Evolutionary conservation across 441 rosid genomes (phyloP), one percentile per base, ranked within the genome.

Genomic region (Aleurites moluccanus): DNA sequence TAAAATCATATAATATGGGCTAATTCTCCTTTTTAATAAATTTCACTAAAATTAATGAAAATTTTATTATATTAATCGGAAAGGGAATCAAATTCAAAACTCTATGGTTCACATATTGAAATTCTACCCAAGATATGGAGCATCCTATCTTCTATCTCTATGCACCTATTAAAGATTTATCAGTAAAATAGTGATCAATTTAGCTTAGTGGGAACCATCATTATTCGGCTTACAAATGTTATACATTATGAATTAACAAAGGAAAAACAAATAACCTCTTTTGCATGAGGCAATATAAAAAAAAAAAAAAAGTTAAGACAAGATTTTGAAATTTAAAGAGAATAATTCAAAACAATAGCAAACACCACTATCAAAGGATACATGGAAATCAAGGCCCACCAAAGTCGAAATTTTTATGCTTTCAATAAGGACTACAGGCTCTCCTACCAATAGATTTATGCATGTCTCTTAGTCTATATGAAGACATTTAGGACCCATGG

Each of bases 301-400:
- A 6, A 50, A 13, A 20, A 10, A 53, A 28, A n/a, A 23, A 21
- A 9, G 11, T n/a, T 30, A 0, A 38, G 13, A 57, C 6, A 40
- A 28, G 16, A 27, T 9, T 23, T 11, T 6, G 59, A 50, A 60
- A 52, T 25, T 61, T 66, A 67, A 64, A 15, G 75, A 70, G 81
- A 80, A 74, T 70, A 77, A 71, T 62, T 53, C 44, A 44, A 8
- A 11, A 38, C 1, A 40, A 79, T 70, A 80, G 82, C 21, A 47
- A 60, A 14, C 28, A 52, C 79, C 85, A 78, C 80, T 10, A 78
- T 44, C 69, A 44, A 64, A 73, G 82, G 85, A 52, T 63, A 21
- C 14, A 57, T 14, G 61, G 27, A 35, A 62, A 60, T 71, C 14
- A 23, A 70, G 87, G 56, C 82, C 85, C 87, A 75, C 84, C 59